Percentiles rank a stretch among this genome's conserved stretches.
These are phyloP conservation scores for Hygrophorus russula DNA, from an alignment of 768 basidiomycete genomes.

Conservation along the genomic window DNA sequence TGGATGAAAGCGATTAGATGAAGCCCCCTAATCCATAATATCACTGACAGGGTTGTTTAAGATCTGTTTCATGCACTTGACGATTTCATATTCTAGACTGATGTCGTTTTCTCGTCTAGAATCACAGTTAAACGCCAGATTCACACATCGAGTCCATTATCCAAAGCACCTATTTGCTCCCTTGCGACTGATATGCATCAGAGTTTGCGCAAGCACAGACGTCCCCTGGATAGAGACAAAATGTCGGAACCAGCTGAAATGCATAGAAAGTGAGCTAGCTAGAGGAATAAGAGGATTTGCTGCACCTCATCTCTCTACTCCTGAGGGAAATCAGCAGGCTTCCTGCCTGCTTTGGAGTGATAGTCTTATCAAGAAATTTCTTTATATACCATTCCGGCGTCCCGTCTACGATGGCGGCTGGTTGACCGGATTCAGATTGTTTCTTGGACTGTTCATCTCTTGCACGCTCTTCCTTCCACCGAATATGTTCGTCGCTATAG, in stretches of 20 bases:
- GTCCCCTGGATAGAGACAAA: slow-evolving; percentile 75
- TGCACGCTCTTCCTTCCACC: slow-evolving; percentile 64
- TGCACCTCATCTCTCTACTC: slow-evolving; percentile 71
- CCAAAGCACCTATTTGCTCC: slow-evolving; percentile 43
- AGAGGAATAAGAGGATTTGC: slow-evolving; percentile 5
- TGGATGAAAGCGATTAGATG: slow-evolving; percentile 17
- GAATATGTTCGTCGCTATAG: slow-evolving; percentile 66
- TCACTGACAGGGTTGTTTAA: slow-evolving; percentile 51
- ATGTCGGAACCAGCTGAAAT: slow-evolving; percentile 61
- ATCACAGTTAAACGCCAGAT: slow-evolving; percentile 7
- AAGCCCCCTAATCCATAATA: slow-evolving; percentile 10
- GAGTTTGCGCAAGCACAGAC: slow-evolving; percentile 70
- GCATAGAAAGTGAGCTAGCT: slow-evolving; percentile 12
- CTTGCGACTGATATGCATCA: slow-evolving; percentile 68
- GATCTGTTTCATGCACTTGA: slow-evolving; percentile 78
- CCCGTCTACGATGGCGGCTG: slow-evolving; percentile 44
- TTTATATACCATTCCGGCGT: slow-evolving; percentile 91
- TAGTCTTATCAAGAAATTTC: slow-evolving; percentile 79
- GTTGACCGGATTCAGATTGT: slow-evolving; percentile 47
- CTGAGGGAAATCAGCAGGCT: slow-evolving; percentile 69
- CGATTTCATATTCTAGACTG: slow-evolving; percentile 73
- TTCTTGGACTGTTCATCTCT: slow-evolving; percentile 51
- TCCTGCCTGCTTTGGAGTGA: slow-evolving; percentile 71
- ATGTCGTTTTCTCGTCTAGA: slow-evolving; percentile 53
- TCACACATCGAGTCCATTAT: background rate